These are phyloP conservation scores for Exidia glandulosa DNA, from an alignment of 768 basidiomycete genomes.

Conservation along the genomic window DNA sequence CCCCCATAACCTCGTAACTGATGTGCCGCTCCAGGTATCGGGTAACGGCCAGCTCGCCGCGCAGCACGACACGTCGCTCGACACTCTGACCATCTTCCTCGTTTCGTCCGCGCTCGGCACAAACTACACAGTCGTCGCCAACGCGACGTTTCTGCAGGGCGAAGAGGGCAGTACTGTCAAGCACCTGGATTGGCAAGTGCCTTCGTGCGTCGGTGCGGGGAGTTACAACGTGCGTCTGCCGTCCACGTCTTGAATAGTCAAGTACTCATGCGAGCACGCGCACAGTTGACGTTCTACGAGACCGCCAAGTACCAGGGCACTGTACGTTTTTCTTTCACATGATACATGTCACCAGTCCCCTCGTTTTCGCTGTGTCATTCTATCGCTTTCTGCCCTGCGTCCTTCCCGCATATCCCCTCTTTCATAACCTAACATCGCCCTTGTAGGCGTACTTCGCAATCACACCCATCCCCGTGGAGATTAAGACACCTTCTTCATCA, in stretches of 20 bases:
- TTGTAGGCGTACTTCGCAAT: conserved; percentile 25
- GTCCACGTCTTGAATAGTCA: neutral
- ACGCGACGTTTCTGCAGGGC: conserved; percentile 24
- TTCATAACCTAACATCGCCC: neutral
- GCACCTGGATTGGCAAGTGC: conserved; percentile 25
- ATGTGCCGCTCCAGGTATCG: conserved; percentile 20
- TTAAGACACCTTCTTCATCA: neutral
- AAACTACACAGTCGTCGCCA: conserved; percentile 31
- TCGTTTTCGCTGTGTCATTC: no score
- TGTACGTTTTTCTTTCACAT: conserved; percentile 1
- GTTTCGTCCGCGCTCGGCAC: conserved; percentile 27
- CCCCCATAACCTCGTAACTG: neutral
- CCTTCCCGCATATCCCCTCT: no score
- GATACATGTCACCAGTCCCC: neutral
- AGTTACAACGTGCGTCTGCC: conserved; percentile 30
- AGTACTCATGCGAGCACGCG: neutral
- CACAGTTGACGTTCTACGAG: conserved; percentile 38
- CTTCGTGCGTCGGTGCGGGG: conserved; percentile 29
- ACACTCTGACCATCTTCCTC: conserved; percentile 31
- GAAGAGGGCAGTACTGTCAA: conserved; percentile 33
- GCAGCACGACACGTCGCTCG: conserved; percentile 21
- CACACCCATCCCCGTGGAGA: conserved; percentile 11
- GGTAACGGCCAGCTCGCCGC: conserved; percentile 32
- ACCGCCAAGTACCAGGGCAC: conserved; percentile 21
- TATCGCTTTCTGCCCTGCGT: neutral